Percentiles rank a stretch among this genome's conserved stretches.
phyloP scores from a whole-genome alignment of 805 yeast genomes.

The Phaffomyces opuntiae region DNA sequence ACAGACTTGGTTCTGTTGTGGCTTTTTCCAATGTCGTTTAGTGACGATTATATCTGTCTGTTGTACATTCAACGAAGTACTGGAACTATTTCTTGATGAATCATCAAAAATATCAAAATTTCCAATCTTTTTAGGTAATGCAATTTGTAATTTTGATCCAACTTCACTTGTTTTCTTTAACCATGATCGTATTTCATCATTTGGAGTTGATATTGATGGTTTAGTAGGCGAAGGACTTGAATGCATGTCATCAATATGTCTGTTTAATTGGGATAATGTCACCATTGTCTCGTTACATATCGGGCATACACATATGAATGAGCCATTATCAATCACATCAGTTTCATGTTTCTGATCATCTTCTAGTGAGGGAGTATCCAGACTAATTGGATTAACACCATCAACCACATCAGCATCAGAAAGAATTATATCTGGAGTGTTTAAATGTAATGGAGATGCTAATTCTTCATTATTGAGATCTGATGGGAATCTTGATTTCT shows the following conservation, averaged over 20 bases:
- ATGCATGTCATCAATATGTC: conserved; percentile 69
- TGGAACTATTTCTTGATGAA: conserved; percentile 11
- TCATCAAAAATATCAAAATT: conserved; percentile 45
- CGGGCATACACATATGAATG: conserved; percentile 54
- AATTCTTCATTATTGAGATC: not conserved
- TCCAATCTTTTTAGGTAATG: conserved; percentile 31
- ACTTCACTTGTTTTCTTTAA: conserved; percentile 32
- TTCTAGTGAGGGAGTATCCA: not conserved
- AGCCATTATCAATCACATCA: not conserved
- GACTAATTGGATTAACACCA: not conserved
- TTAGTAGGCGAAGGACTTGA: conserved; percentile 6
- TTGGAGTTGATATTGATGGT: conserved; percentile 3
- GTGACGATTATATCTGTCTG: conserved; percentile 31
- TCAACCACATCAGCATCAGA: conserved; percentile 7
- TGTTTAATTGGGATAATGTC: conserved; percentile 47
- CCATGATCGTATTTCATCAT: conserved; percentile 38
- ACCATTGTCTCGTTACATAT: conserved; percentile 59
- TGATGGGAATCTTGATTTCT: not conserved
- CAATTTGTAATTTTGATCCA: conserved; percentile 30
- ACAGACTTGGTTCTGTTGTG: conserved; percentile 38
- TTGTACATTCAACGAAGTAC: conserved; percentile 4
- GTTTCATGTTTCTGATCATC: not conserved
- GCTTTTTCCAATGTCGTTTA: conserved; percentile 52
- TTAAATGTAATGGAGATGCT: conserved; percentile 1
- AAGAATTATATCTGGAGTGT: conserved; percentile 9